phyloP scores from a whole-genome alignment of 2,329 filamentous ascomycete species.

The Aspergillus pseudoglaucus region DNA sequence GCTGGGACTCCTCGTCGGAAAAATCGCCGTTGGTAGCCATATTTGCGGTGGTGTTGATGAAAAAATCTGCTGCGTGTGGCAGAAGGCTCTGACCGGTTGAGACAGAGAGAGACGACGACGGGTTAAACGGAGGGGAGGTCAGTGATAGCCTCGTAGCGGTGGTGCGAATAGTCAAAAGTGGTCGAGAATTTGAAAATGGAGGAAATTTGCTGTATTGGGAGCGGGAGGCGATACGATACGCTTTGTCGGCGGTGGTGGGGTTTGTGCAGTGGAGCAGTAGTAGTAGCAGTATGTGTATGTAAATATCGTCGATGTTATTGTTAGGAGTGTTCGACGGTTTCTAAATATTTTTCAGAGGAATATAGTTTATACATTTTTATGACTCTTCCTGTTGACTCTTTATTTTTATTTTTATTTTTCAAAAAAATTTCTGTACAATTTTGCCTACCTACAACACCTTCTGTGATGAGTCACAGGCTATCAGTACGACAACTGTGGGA shows the following conservation, averaged over 20 bases:
- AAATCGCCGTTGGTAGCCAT: slow-evolving; percentile 53
- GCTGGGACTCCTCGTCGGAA: slow-evolving; percentile 49
- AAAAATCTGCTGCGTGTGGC: slow-evolving; percentile 7
- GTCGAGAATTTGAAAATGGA: slow-evolving; percentile 18
- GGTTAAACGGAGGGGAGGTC: slow-evolving; percentile 5
- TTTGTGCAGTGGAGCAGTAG: slow-evolving; percentile 31
- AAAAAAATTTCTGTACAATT: too few species aligned
- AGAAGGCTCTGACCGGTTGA: background rate
- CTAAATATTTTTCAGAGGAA: too few species aligned
- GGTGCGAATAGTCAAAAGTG: slow-evolving; percentile 1
- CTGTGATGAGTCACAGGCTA: too few species aligned
- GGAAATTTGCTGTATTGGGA: slow-evolving; percentile 30
- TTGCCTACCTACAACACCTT: too few species aligned
- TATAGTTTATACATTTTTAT: too few species aligned
- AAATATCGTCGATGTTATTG: background rate
- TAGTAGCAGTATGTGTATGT: background rate
- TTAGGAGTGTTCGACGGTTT: background rate
- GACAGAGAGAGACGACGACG: slow-evolving; percentile 2
- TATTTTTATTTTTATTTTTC: too few species aligned
- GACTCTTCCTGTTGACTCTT: too few species aligned
- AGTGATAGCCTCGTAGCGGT: slow-evolving; percentile 3
- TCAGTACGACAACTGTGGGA: too few species aligned
- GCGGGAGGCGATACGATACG: slow-evolving; percentile 29
- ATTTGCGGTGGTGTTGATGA: slow-evolving; percentile 27
- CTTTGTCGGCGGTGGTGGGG: slow-evolving; percentile 19